Base-by-base conservation (phyloP, 202 grass and related monocot species). In the Schoenoplectus triqueter region DNA sequence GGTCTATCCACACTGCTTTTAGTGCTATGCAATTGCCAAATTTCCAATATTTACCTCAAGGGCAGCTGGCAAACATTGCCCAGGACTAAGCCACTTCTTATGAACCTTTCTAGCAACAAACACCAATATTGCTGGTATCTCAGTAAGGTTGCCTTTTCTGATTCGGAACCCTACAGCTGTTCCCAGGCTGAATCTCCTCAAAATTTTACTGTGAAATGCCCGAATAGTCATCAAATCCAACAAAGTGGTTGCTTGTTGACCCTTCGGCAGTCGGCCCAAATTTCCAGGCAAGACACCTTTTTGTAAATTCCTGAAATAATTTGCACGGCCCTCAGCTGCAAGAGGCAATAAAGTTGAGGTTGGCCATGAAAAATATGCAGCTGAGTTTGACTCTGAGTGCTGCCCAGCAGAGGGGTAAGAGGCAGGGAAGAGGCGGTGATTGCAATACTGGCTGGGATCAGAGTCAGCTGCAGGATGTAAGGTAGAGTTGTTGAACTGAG, bases 181-280 rank as follows among this genome's bases (percentile, higher is more conserved):
- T 45, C 94, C 91, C 57, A 96, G 86, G 83, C 94, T 96, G 76
- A 88, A 96, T 9, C 94, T 87, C 50, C 91, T 87, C 77, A 96
- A 74, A 44, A 91, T 96, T 86, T 96, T 93, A 87, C 94, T 96
- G 80, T 96, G 94, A 76, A 96, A 96, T 73, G 94, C 94, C 44
- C 94, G 84, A 84, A 96, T 91, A 84, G 92, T 96, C 94, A 96
- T 96, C 80, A 96, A 92, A 84, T 96, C 94, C 68, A 96, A 91
- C 69, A 96, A 85, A 81, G 94, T 96, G 3, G 91, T 93, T 44
- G 94, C 94, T 64, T 86, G 94, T 66, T 96, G 87, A 4, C 91
- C 94, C 52, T 66, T 82, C 20, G 94, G 94, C 60, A 93, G 65
- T 20, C 82, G 52, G 19, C 91, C 89, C 74, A 93, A 87, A 91